Base-by-base conservation (phyloP, 169 alveolate genomes). In the Pseudocohnilembus persalinus region DNA sequence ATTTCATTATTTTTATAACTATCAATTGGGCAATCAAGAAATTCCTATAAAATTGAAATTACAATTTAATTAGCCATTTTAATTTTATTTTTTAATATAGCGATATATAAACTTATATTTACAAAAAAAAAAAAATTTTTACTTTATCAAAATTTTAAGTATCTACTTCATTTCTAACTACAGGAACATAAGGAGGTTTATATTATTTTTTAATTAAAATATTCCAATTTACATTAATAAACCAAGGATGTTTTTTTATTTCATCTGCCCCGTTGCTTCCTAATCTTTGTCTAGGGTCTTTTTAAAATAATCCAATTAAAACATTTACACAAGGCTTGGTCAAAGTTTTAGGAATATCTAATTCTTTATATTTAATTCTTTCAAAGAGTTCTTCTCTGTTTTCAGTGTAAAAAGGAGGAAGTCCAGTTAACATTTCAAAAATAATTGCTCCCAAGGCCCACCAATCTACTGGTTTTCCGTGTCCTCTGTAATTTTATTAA, bases 391-490 rank as follows among this genome's bases (percentile, higher is more conserved):
- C 87, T 20, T 92, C 93, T 78, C 91, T 83, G 74, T 90, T 89
- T 32, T 91, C 93, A 29, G 80, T 82, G 73, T 88, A 88, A 82
- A 94, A 94, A 25, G 97, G 96, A n/a, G 96, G 94, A n/a, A 85
- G 76, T 24, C 97, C 97, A 30, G 91, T 82, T 0, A 94, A 76
- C 97, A 94, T 94, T 84, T 94, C 97, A 86, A 91, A 94, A 30
- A 94, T 85, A 24, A 94, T 83, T 26, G 91, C 83, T 20, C 97
- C 97, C 32, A 92, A 88, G 30, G 93, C 72, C 97, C 97, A 94
- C 96, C 96, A 92, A 81, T 94, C 97, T 1, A 88, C 96, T 30
- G 97, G 91, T 83, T 90, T 90, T 33, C 96, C 97, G 76, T 94
- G 94, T 16, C 95, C 95, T 74, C 82, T 49, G 20, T 11, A 49